Evolutionary conservation across 148 eudicot species (phyloP), one percentile per base, ranked within the genome.

Genomic region (Mesembryanthemum crystallinum): DNA sequence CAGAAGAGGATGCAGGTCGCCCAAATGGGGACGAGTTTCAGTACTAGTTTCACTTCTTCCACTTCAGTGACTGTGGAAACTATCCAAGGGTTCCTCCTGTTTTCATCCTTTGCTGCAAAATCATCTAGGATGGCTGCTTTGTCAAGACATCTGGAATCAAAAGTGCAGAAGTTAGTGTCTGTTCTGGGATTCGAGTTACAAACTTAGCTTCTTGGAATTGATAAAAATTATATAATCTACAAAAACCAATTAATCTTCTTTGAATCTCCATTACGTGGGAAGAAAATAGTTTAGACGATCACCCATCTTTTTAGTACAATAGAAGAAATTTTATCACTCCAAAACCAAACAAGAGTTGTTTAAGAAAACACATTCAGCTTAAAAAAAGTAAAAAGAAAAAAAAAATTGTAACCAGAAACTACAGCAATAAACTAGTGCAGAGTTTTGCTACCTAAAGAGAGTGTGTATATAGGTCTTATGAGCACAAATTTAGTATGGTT

Each of bases 31-130:
- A 96, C 61, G 20, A 96, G 93, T 76, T 85, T 93, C 58, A 89
- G 65, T 29, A 92, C 99, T 94, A 96, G 83, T 82, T 96, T 96
- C 66, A 96, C 99, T 77, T 96, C 98, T 84, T 92, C 99, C 1
- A 96, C 99, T 85, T 96, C 88, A 20, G 91, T 87, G 37, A 96
- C 88, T 0, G 94, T 91, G 27, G 99, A 93, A 78, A 88, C 92
- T 65, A 81, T 73, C 88, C 96, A 86, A 0, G 86, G 86, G 78
- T 87, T 83, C 81, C 57, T 76, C 68, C 76, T 82, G 71, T 86
- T 84, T 57, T 76, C 88, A 6, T 81, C 79, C 60, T 81, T 82
- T 17, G 82, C 82, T 10, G 85, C 83, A 52, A 80, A 63, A 25
- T 86, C 96, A 28, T 90, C 96, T 1, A 89, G 25, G 66, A 89